Conservation (phyloP, 805 yeast species). For the Zygotorulaspora florentina region DNA sequence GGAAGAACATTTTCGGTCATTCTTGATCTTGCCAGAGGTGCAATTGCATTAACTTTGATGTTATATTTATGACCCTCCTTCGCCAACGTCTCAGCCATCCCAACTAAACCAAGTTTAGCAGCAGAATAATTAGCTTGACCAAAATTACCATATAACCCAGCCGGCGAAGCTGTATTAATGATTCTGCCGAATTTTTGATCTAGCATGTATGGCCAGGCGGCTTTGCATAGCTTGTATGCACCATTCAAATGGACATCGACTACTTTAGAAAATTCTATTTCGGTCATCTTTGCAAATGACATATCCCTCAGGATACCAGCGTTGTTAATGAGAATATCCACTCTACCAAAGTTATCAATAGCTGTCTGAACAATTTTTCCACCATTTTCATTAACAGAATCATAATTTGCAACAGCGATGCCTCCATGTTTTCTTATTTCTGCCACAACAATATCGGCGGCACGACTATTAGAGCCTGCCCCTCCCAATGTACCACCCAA, state of each 20-base stretch:
- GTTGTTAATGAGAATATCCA: conserved; percentile 84
- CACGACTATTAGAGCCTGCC: conserved; percentile 60
- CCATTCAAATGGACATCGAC: conserved; percentile 87
- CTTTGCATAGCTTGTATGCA: conserved; percentile 75
- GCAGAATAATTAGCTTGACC: conserved; percentile 96
- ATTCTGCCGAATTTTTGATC: conserved; percentile 85
- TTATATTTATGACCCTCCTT: conserved; percentile 87
- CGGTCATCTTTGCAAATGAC: conserved; percentile 80
- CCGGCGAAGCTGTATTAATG: conserved; percentile 93
- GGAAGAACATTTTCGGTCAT: conserved; percentile 93
- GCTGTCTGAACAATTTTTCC: conserved; percentile 84
- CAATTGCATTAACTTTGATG: conserved; percentile 81
- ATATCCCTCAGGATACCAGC: conserved; percentile 94
- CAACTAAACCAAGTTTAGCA: conserved; percentile 85
- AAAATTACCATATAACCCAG: conserved; percentile 94
- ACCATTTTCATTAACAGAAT: conserved; percentile 79
- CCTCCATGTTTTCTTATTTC: conserved; percentile 76
- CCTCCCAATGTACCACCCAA: conserved; percentile 82
- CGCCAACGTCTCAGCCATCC: conserved; percentile 89
- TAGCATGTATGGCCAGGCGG: conserved; percentile 89
- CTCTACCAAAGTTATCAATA: conserved; percentile 77
- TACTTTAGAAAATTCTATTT: conserved; percentile 72
- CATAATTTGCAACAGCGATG: conserved; percentile 87
- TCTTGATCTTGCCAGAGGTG: conserved; percentile 92
- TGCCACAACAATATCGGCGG: conserved; percentile 85